A percentile compares a stretch with the other conserved stretches of the same genome.
Evolutionary conservation across 805 yeast genomes (phyloP).

Genomic region (Candida mattraensis): DNA sequence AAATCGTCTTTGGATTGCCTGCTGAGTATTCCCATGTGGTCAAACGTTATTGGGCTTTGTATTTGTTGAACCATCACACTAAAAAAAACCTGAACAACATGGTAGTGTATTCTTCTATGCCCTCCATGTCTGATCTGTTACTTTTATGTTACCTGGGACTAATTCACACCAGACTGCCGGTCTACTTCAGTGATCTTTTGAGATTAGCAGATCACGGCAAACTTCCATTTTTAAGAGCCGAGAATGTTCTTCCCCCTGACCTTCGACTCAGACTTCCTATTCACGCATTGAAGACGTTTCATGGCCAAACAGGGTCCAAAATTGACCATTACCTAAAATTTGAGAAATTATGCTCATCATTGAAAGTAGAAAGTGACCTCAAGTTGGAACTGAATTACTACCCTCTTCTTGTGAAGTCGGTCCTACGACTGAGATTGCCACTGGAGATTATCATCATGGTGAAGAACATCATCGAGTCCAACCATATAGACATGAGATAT

Average conservation of each 20-base stretch:
- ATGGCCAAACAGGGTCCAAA: slow-evolving; percentile 17
- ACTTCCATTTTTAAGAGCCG: slow-evolving; percentile 42
- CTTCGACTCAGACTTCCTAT: slow-evolving; percentile 20
- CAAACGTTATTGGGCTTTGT: slow-evolving; percentile 32
- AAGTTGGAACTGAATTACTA: slow-evolving; percentile 29
- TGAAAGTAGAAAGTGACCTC: slow-evolving; percentile 8
- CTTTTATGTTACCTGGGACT: slow-evolving; percentile 51
- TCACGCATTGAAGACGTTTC: slow-evolving; percentile 16
- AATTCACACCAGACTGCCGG: slow-evolving; percentile 47
- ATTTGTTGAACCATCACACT: slow-evolving; percentile 11
- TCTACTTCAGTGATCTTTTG: slow-evolving; percentile 50
- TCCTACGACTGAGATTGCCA: slow-evolving; percentile 48
- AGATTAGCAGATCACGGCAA: slow-evolving; percentile 40
- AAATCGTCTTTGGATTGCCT: slow-evolving; percentile 27
- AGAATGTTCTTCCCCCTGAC: slow-evolving; percentile 21
- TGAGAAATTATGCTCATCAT: slow-evolving; percentile 6
- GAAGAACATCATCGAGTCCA: slow-evolving; percentile 26
- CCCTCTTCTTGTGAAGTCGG: slow-evolving; percentile 42
- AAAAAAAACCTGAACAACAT: slow-evolving; percentile 2
- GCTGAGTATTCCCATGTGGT: slow-evolving; percentile 27
- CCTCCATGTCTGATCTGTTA: slow-evolving; percentile 24
- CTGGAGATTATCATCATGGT: slow-evolving; percentile 45
- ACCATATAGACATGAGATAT: slow-evolving; percentile 13
- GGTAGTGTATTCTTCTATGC: slow-evolving; percentile 13
- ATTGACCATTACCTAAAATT: slow-evolving; percentile 14